Evolutionary conservation across 1,284 basidiomycete genomes (phyloP).

Genomic region (Ceratobasidium sp.): DNA sequence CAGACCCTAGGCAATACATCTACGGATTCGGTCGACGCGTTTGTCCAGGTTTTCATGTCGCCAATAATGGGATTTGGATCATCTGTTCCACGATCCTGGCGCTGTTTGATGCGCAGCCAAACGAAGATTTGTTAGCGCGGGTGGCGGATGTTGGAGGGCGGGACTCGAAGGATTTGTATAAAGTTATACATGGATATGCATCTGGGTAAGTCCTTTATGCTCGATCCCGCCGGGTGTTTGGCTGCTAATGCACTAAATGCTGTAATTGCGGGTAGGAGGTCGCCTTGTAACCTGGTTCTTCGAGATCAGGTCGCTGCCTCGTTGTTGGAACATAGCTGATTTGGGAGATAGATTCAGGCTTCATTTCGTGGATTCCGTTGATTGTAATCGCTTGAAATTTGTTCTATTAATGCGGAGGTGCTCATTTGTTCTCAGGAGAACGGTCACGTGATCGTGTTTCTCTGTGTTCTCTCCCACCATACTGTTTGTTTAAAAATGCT

Average conservation of each 20-base stretch:
- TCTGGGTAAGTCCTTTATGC: not conserved
- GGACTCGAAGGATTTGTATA: not conserved
- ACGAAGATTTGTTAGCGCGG: not conserved
- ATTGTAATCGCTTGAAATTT: no score
- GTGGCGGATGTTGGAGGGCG: not conserved
- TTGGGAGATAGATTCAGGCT: no score
- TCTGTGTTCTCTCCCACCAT: no score
- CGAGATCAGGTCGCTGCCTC: not conserved
- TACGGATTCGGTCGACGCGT: constrained; percentile 37
- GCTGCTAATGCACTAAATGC: not conserved
- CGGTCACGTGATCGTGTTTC: no score
- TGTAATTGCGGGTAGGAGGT: not conserved
- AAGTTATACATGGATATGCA: not conserved
- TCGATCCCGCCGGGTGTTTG: not conserved
- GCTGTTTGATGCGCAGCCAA: constrained; percentile 3
- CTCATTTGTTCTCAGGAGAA: no score
- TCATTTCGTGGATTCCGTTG: no score
- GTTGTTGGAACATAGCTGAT: not conserved
- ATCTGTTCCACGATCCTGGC: constrained; percentile 14
- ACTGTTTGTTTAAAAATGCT: no score
- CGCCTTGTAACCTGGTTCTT: not conserved
- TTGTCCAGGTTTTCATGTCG: constrained; percentile 49
- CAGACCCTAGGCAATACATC: constrained; percentile 28
- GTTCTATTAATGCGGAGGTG: no score
- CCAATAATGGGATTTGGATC: constrained; percentile 43